Evolutionary conservation across 2,329 filamentous ascomycete genomes (phyloP), one percentile per base, ranked within the genome.

Genomic region (Colletotrichum paranaense): DNA sequence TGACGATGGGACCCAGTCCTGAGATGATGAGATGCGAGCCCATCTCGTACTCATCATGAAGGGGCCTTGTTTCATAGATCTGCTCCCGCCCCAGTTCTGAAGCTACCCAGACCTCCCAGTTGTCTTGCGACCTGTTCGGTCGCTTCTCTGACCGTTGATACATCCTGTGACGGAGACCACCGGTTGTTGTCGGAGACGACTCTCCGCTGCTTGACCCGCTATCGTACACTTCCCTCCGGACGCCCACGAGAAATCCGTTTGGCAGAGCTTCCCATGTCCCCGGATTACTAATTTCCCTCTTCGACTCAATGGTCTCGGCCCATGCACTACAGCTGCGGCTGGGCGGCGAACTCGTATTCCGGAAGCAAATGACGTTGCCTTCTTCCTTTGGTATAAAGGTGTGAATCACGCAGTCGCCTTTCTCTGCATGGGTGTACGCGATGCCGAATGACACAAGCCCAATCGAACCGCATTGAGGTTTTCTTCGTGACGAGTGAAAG

Each of bases 191-290:
- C 58, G 74, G 71, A 52, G 73, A 76, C 57, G 73, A 75, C 53
- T 67, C 72, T 57, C 74, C 73, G 19, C 60, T 69, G 24, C 77
- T 76, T n/a, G 73, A 58, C 52, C 74, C 52, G 56, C 76, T 69
- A 52, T 79, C 79, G 8, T 78, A 77, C 24, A 77, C 77, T 74
- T 84, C 85, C 74, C 82, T 88, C 35, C 92, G 86, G 14, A 94
- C 84, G 0, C 93, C 93, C 0, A 94, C 84, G 11, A 94, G 84
- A 67, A 88, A 89, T 0, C 91, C 90, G 38, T 87, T 88, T 0
- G 87, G 85, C 7, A 93, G 84, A 1, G 89, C 84, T 73, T 92
- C 89, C 92, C 92, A 95, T 0, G 83, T 80, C 0, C 93, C 93
- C 0, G 92, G 91, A 49, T 92, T 88, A n/a, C 86, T 81, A 8